phyloP scores from a whole-genome alignment of 768 basidiomycete genomes.

The Mycena pura region DNA sequence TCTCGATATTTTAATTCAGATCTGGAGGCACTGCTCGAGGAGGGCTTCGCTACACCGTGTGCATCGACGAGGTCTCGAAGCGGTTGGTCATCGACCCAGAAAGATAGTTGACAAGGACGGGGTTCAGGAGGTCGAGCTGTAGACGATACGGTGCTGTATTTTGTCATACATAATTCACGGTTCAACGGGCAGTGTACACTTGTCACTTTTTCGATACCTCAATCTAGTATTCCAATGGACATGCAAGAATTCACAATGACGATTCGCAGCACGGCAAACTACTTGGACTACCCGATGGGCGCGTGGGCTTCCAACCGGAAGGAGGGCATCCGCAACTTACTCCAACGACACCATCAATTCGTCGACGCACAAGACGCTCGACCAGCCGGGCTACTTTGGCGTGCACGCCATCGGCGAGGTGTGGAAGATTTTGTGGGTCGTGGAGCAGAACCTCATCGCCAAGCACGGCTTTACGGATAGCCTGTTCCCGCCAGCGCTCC shows the following conservation, averaged over 20 bases:
- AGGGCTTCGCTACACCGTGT: no score
- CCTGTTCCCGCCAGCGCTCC: conserved; percentile 81
- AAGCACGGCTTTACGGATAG: conserved; percentile 82
- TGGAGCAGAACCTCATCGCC: conserved; percentile 73
- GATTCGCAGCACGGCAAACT: conserved; percentile 75
- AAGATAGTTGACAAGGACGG: no score
- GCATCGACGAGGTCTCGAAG: no score
- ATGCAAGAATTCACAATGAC: conserved; percentile 92
- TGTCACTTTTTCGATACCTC: no score
- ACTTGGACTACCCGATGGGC: conserved; percentile 90
- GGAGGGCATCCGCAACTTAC: conserved; percentile 84
- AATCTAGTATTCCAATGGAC: no score
- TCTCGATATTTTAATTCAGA: no score
- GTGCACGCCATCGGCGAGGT: conserved; percentile 94
- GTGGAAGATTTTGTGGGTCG: conserved; percentile 90
- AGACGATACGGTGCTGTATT: no score
- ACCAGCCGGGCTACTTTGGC: conserved; percentile 93
- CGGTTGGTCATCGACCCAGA: no score
- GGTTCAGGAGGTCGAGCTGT: no score
- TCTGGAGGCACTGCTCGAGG: no score
- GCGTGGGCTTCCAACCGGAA: conserved; percentile 88
- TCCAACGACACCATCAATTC: conserved; percentile 79
- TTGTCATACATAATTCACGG: no score
- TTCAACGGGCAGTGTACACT: no score
- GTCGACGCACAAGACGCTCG: conserved; percentile 91